Evolutionary conservation across 768 basidiomycete species (phyloP).

Genomic region (Fomitopsis pulvina): DNA sequence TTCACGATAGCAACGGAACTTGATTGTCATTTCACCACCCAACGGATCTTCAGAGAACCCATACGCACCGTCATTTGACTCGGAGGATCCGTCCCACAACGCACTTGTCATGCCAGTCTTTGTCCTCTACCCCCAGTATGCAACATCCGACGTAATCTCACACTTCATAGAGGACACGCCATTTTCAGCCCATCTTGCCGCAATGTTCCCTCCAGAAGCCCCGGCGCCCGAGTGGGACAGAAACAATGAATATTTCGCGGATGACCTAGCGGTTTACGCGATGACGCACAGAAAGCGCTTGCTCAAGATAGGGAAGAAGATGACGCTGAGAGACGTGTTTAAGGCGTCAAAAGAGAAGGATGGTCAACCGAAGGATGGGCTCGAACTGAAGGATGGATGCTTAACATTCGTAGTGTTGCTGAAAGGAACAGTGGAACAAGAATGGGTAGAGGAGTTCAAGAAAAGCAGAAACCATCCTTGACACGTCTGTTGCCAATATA

Average conservation of each 20-base stretch:
- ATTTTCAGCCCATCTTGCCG: constrained; percentile 67
- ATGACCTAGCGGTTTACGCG: constrained; percentile 73
- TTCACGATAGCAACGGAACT: constrained; percentile 61
- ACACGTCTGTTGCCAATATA: too few species aligned
- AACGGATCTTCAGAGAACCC: constrained; percentile 45
- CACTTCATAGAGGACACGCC: constrained; percentile 82
- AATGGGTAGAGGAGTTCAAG: constrained; percentile 90
- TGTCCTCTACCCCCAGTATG: constrained; percentile 88
- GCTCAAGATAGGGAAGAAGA: constrained; percentile 87
- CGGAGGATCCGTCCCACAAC: constrained; percentile 49
- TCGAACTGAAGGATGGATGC: constrained; percentile 80
- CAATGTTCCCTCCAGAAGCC: constrained; percentile 76
- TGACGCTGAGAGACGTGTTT: constrained; percentile 78
- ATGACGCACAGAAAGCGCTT: constrained; percentile 70
- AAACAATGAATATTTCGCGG: constrained; percentile 56
- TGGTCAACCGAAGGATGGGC: constrained; percentile 61
- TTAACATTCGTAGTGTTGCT: constrained; percentile 75
- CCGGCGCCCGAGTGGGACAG: constrained; percentile 73
- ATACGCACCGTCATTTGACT: constrained; percentile 59
- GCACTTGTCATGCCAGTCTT: constrained; percentile 82
- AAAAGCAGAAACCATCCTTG: constrained; percentile 4
- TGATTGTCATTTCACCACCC: constrained; percentile 49
- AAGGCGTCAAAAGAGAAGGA: constrained; percentile 52
- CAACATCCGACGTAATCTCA: constrained; percentile 83
- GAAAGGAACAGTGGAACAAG: constrained; percentile 67